phyloP scores from a whole-genome alignment of 1,284 basidiomycete species.

The Apiotrichum akiyoshidainum region DNA sequence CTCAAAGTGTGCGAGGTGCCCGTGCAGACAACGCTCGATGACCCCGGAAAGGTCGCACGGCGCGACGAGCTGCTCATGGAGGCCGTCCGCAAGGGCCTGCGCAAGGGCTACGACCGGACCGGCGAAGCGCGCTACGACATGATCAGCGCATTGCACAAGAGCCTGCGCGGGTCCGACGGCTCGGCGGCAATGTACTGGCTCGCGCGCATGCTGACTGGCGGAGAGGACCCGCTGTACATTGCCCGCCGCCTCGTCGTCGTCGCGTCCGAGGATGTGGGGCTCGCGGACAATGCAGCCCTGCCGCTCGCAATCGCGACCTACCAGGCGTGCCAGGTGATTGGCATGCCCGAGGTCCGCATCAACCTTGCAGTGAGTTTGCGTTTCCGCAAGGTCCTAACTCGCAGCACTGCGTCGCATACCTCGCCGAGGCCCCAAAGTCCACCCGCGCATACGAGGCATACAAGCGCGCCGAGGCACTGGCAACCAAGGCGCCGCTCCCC shows the following conservation, averaged over 20 bases:
- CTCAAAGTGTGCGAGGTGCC: conserved; percentile 43
- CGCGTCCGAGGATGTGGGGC: conserved; percentile 79
- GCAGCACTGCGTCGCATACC: conserved; percentile 71
- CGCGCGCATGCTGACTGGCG: conserved; percentile 74
- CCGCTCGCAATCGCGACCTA: conserved; percentile 73
- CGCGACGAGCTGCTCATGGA: conserved; percentile 49
- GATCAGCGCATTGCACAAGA: conserved; percentile 85
- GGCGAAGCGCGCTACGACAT: conserved; percentile 79
- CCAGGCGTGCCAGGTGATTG: conserved; percentile 72
- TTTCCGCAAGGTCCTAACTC: neutral
- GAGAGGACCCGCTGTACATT: conserved; percentile 83
- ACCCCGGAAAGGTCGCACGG: neutral
- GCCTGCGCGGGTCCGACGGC: conserved; percentile 72
- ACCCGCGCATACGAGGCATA: conserved; percentile 76
- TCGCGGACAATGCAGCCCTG: conserved; percentile 70
- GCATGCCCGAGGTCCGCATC: conserved; percentile 67
- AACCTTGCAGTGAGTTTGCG: conserved; percentile 42
- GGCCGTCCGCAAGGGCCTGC: conserved; percentile 45
- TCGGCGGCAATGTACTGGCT: conserved; percentile 86
- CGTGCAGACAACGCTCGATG: conserved; percentile 23
- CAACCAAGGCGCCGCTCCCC: conserved; percentile 52
- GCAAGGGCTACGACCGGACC: conserved; percentile 64
- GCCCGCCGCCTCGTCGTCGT: conserved; percentile 76
- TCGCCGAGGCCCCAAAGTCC: conserved; percentile 78
- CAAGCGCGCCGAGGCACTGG: conserved; percentile 64